These are phyloP conservation scores for Chamaenerion angustifolium DNA, from an alignment of 345 rosid species.

Conservation along the genomic window DNA sequence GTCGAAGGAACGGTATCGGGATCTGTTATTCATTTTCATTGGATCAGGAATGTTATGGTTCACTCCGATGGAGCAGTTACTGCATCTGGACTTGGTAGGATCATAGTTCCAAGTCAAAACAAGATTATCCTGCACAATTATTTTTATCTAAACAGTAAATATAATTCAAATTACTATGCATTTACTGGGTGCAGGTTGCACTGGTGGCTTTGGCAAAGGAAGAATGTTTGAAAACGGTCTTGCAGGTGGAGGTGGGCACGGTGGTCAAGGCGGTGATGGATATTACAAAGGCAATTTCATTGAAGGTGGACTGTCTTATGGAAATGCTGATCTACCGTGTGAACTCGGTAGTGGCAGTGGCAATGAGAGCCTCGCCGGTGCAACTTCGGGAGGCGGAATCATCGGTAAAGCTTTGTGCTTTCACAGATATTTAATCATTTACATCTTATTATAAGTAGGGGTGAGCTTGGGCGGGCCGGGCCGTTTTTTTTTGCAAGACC, in stretches of 20 bases:
- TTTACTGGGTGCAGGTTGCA: conserved; percentile 48
- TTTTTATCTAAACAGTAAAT: neutral
- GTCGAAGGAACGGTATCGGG: conserved; percentile 41
- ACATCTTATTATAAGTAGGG: too few species aligned
- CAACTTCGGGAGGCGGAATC: conserved; percentile 86
- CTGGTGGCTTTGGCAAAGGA: conserved; percentile 78
- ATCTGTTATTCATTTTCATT: conserved; percentile 56
- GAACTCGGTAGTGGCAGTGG: conserved; percentile 99
- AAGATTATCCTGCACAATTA: too few species aligned
- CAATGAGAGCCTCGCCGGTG: conserved; percentile 43
- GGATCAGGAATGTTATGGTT: conserved; percentile 37
- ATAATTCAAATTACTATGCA: neutral
- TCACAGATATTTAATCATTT: too few species aligned
- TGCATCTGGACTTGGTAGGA: conserved; percentile 46
- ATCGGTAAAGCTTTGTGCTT: conserved; percentile 33
- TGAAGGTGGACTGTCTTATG: conserved; percentile 63
- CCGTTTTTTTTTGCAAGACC: too few species aligned
- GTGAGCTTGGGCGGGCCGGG: too few species aligned
- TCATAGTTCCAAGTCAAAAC: neutral
- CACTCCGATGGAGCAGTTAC: conserved; percentile 33
- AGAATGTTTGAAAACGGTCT: conserved; percentile 51
- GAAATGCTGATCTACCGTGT: conserved; percentile 79
- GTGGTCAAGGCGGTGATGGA: conserved; percentile 83
- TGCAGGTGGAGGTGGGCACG: conserved; percentile 92
- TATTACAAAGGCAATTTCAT: conserved; percentile 56